Evolutionary conservation across 495 filamentous ascomycete genomes (phyloP).

Genomic region (Melanomma pulvis-pyrius): DNA sequence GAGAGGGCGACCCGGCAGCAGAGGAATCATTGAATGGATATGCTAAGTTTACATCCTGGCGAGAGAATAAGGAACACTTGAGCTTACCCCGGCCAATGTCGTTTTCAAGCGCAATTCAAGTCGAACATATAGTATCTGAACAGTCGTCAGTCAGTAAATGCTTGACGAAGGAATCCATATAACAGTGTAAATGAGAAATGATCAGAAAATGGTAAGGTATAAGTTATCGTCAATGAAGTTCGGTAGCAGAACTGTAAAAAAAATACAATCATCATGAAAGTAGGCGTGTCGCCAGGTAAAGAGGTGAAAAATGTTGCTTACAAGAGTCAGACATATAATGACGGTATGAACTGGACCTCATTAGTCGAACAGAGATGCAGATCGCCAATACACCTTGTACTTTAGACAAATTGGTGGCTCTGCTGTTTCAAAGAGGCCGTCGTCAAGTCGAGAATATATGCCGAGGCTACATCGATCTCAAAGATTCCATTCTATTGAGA

Average conservation of each 20-base stretch:
- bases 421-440: neutral
- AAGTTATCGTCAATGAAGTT: slow-evolving; percentile 46
- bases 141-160: neutral
- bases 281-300: neutral
- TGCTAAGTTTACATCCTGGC: slow-evolving; percentile 90
- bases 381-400: neutral
- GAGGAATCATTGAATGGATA: slow-evolving; percentile 97
- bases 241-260: slow-evolving; percentile 53
- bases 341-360: neutral
- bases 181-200: neutral
- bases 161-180: slow-evolving; percentile 14
- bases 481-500: no score
- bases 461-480: no score
- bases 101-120: neutral
- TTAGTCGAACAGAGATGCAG: slow-evolving; percentile 8
- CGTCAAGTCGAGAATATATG: neutral
- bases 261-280: slow-evolving; percentile 49
- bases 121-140: neutral
- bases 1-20: slow-evolving; percentile 74
- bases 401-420: neutral
- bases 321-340: neutral
- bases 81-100: slow-evolving; percentile 6
- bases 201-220: slow-evolving; percentile 49
- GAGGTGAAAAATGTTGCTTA: slow-evolving; percentile 2
- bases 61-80: slow-evolving; percentile 8